Evolutionary conservation across 306 rosid species (phyloP).

Genomic region (Cicer cuneatum): DNA sequence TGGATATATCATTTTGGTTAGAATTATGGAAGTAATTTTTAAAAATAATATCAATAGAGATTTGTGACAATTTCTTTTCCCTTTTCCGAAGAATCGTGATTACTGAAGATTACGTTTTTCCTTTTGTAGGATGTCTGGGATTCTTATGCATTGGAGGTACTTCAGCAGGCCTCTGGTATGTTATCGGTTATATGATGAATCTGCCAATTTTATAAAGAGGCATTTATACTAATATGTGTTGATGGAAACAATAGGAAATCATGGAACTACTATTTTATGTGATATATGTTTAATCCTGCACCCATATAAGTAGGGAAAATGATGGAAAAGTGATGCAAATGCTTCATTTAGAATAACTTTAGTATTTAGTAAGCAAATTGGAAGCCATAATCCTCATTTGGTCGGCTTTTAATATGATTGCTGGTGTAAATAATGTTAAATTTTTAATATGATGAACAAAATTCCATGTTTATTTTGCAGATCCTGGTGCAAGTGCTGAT

Average conservation of each 20-base stretch:
- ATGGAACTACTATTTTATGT: background rate
- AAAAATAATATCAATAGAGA: background rate
- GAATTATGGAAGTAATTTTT: background rate
- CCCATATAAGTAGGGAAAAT: slow-evolving; percentile 31
- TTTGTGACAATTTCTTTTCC: background rate
- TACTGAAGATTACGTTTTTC: slow-evolving; percentile 29
- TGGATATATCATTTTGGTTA: slow-evolving; percentile 9
- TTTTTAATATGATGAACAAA: background rate
- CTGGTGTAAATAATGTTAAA: slow-evolving; percentile 36
- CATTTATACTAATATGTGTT: slow-evolving; percentile 8
- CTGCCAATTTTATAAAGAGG: background rate
- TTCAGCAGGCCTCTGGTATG: slow-evolving; percentile 88
- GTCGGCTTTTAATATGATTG: slow-evolving; percentile 4
- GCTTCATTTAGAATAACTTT: slow-evolving; percentile 9
- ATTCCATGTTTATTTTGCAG: slow-evolving; percentile 55
- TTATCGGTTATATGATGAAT: slow-evolving; percentile 37
- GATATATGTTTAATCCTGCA: slow-evolving; percentile 32
- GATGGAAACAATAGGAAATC: slow-evolving; percentile 8
- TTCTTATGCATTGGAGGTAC: slow-evolving; percentile 78
- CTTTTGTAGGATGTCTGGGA: slow-evolving; percentile 85
- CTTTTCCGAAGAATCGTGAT: background rate
- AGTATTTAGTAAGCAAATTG: slow-evolving; percentile 19
- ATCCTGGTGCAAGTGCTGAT: slow-evolving; percentile 97
- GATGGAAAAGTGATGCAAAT: slow-evolving; percentile 29
- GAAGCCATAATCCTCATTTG: slow-evolving; percentile 19